Conservation (phyloP, 306 rosid genomes). For the Quercus mongolica region DNA sequence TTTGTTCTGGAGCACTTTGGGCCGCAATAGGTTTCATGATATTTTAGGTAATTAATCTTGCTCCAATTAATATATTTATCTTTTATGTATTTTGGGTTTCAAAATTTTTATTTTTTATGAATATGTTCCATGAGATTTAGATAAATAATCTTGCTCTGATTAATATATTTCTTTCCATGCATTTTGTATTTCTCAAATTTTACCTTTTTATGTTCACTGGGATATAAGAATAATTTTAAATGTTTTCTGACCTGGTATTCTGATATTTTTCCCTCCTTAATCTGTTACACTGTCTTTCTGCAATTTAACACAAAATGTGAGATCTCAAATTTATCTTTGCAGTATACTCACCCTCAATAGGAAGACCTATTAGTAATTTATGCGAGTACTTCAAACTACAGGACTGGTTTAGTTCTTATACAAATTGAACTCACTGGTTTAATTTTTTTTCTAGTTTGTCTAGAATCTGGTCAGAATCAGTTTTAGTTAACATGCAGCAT, state of each 20-base stretch:
- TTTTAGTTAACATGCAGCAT: no score
- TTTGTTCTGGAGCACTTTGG: slow-evolving; percentile 82
- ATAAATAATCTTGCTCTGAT: slow-evolving; percentile 29
- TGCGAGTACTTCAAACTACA: no score
- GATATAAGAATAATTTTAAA: neutral
- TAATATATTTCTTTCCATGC: neutral
- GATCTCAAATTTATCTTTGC: neutral
- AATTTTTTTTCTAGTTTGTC: no score
- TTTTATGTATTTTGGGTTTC: neutral
- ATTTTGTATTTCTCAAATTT: neutral
- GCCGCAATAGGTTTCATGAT: slow-evolving; percentile 65
- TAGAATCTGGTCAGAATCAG: no score
- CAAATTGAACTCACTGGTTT: no score
- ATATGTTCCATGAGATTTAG: slow-evolving; percentile 62
- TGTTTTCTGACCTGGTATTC: neutral
- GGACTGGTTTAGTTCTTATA: no score
- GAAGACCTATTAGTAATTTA: neutral
- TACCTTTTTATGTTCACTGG: neutral
- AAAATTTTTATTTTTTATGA: neutral
- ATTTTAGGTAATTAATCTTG: slow-evolving; percentile 50
- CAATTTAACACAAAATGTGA: neutral
- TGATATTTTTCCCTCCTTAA: neutral
- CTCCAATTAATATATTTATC: neutral
- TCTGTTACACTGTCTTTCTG: neutral
- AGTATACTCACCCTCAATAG: neutral